Evolutionary conservation across 2,329 filamentous ascomycete species (phyloP), one percentile per base, ranked within the genome.

Genomic region (Epicoccum nigrum): DNA sequence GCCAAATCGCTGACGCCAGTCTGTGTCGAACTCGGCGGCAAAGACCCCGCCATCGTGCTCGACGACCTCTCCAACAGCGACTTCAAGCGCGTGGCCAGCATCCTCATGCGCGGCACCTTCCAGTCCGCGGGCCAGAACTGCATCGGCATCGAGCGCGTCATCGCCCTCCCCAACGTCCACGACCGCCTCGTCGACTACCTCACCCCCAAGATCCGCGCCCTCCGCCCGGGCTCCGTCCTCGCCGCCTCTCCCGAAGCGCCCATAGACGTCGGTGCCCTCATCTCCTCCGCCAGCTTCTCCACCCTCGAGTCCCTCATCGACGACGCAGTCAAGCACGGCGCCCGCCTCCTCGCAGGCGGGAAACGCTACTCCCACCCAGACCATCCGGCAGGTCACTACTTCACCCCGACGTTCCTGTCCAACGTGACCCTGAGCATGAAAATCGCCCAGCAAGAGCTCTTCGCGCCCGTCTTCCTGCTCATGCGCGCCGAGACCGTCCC

Each of bases 81-180:
- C 64, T 80, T 97, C 52, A 76, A 83, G 4, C 85, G 88, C 33
- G 86, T 97, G 41, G 83, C 84, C 31, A 89, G 92, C 56, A 88
- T 95, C 57, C 83, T 97, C 56, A 87, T 99, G 77, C 86, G 94
- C 45, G 94, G 93, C 44, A 91, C 90, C 8, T 99, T 97, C 76
- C 94, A 99, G 74, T 92, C 92, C 43, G 88, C 92, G 13, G 94
- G 94, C 1, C 94, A 99, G 74, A 99, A 99, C 77, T 99, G 94
- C 75, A 93, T 99, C 68, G 94, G 94, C 47, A 93, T 97, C 61
- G 94, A 99, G 77, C 89, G 94, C 48, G 87, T 97, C 67, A 87
- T 97, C 62, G 90, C 88, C 19, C 82, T 89, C 13, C 87, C 90
- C 1, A 79, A 77, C n/a, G 81, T 90, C 43, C 96, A 97, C 77